Conservation (phyloP, 73 alveolate species). For the Tetrahymena elliotti region DNA sequence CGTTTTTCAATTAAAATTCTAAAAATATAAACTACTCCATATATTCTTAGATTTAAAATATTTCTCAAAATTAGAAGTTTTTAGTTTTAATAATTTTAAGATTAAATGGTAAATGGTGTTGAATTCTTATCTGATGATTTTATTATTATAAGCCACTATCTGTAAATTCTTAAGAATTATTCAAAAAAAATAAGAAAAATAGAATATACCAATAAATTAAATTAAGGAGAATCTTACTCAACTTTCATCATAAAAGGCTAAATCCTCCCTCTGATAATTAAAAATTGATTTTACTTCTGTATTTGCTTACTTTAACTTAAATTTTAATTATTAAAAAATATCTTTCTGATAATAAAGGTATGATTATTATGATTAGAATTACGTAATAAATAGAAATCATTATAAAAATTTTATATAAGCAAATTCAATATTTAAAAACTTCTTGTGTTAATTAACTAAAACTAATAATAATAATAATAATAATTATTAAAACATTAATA, state of each 20-base stretch:
- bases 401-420: neutral
- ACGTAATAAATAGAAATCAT: neutral
- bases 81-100: too few relatives aligned
- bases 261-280: neutral
- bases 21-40: too few relatives aligned
- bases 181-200: neutral
- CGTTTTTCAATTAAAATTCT: too few relatives aligned
- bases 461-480: neutral
- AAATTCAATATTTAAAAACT: neutral
- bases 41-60: too few relatives aligned
- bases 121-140: too few relatives aligned
- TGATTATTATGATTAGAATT: neutral
- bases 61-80: too few relatives aligned
- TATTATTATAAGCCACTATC: too few relatives aligned
- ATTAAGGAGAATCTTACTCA: neutral
- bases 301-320: neutral
- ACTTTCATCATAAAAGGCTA: neutral
- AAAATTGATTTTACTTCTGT: neutral
- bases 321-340: neutral
- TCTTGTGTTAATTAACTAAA: neutral
- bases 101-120: too few relatives aligned
- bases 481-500: neutral
- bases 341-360: neutral
- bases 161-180: neutral
- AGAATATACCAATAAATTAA: neutral